Conservation (phyloP, 2,329 filamentous ascomycete species). For the Ophiostoma fasciatum region DNA sequence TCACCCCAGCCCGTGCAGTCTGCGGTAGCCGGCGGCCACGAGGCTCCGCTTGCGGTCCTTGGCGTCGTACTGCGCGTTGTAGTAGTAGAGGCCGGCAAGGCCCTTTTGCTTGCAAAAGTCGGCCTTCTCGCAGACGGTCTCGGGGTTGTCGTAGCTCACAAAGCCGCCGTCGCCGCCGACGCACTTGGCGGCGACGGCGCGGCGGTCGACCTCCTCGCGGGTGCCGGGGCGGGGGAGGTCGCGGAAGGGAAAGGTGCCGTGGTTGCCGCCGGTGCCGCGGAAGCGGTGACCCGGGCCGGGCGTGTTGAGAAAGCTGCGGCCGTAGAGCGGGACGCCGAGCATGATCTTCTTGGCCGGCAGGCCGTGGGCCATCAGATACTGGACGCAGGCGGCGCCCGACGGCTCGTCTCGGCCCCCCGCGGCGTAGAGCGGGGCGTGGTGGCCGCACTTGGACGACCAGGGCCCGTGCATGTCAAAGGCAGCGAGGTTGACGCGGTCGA, state of each 20-base stretch:
- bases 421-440: conserved; percentile 62
- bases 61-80: conserved; percentile 61
- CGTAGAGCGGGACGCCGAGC: conserved; percentile 61
- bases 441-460: conserved; percentile 53
- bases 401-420: conserved; percentile 43
- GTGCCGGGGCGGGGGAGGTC: conserved; percentile 47
- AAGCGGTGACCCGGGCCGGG: conserved; percentile 49
- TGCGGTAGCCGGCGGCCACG: conserved; percentile 42
- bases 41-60: conserved; percentile 41
- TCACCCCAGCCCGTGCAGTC: conserved; percentile 30
- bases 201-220: conserved; percentile 52
- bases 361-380: conserved; percentile 48
- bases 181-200: conserved; percentile 56
- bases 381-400: conserved; percentile 52
- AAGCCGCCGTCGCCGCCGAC: conserved; percentile 61
- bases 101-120: conserved; percentile 55
- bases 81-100: conserved; percentile 68
- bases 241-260: conserved; percentile 61
- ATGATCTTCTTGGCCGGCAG: conserved; percentile 59
- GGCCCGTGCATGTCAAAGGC: conserved; percentile 66
- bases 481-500: conserved; percentile 67
- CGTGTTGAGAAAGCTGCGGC: conserved; percentile 57
- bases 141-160: conserved; percentile 64
- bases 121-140: conserved; percentile 63
- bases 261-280: conserved; percentile 33